phyloP scores from a whole-genome alignment of 202 grass and related monocot genomes.

The Carex sylvatica region DNA sequence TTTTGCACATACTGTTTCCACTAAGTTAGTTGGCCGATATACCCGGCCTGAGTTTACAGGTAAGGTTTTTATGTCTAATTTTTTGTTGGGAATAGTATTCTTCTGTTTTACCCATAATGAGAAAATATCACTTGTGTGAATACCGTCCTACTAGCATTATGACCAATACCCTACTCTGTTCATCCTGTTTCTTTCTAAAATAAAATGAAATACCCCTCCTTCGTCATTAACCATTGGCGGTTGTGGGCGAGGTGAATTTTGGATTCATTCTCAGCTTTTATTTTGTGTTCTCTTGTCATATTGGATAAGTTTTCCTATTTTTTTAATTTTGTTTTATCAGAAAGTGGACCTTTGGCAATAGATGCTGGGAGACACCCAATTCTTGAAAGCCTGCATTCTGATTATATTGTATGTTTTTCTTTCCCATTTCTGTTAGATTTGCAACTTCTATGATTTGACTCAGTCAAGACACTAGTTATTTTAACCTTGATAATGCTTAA shows the following conservation, averaged over 20 bases:
- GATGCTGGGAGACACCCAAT: conserved; percentile 91
- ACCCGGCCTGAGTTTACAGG: conserved; percentile 86
- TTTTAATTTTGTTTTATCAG: conserved; percentile 40
- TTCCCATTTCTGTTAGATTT: conserved; percentile 25
- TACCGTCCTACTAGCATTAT: neutral
- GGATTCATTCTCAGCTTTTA: neutral
- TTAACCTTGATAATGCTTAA: conserved; percentile 10
- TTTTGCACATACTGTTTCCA: conserved; percentile 86
- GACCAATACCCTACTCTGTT: neutral
- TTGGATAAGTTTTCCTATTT: neutral
- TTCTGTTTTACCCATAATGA: neutral
- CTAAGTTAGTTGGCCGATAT: conserved; percentile 74
- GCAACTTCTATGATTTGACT: conserved; percentile 23
- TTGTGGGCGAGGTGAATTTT: neutral
- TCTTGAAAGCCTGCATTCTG: conserved; percentile 68
- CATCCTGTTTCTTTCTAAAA: neutral
- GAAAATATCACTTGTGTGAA: neutral
- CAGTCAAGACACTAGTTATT: conserved; percentile 4
- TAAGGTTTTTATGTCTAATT: conserved; percentile 18
- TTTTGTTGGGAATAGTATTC: conserved; percentile 17
- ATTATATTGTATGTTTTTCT: conserved; percentile 71
- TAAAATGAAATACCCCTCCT: neutral
- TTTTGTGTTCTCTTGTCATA: neutral
- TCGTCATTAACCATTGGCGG: neutral
- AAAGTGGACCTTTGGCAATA: conserved; percentile 90